Conservation (phyloP, 2,329 filamentous ascomycete species). For the Arthrobotrys entomopaga region DNA sequence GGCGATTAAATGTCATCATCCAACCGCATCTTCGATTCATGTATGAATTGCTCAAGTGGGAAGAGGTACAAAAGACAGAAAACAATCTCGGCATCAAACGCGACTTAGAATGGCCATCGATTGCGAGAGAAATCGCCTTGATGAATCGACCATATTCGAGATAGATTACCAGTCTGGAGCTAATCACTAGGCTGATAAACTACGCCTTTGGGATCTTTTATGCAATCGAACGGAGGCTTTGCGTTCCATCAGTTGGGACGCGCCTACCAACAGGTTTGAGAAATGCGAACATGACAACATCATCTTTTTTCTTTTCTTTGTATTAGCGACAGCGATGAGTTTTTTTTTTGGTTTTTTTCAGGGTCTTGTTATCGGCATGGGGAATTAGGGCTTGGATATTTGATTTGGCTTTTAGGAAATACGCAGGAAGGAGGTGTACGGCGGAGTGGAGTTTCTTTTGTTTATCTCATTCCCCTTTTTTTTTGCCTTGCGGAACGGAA, state of each 20-base stretch:
- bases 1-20: constrained; percentile 95
- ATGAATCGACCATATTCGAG: constrained; percentile 95
- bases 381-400: constrained; percentile 16
- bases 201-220: no score
- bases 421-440: background rate
- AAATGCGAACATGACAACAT: constrained; percentile 6
- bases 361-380: constrained; percentile 15
- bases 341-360: constrained; percentile 7
- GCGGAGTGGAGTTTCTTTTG: constrained; percentile 16
- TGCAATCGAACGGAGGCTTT: background rate
- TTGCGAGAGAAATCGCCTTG: constrained; percentile 87
- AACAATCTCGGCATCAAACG: constrained; percentile 70
- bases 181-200: no score
- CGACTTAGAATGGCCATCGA: constrained; percentile 90
- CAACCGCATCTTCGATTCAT: constrained; percentile 95
- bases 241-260: background rate
- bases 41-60: constrained; percentile 96
- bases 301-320: constrained; percentile 9
- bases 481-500: background rate
- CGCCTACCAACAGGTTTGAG: constrained; percentile 17
- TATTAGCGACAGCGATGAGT: constrained; percentile 31
- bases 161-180: constrained; percentile 60
- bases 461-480: constrained; percentile 15
- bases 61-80: constrained; percentile 75
- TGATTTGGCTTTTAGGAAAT: constrained; percentile 24